Evolutionary conservation across 129 eudicot species (phyloP).

Genomic region (Lonicera japonica): DNA sequence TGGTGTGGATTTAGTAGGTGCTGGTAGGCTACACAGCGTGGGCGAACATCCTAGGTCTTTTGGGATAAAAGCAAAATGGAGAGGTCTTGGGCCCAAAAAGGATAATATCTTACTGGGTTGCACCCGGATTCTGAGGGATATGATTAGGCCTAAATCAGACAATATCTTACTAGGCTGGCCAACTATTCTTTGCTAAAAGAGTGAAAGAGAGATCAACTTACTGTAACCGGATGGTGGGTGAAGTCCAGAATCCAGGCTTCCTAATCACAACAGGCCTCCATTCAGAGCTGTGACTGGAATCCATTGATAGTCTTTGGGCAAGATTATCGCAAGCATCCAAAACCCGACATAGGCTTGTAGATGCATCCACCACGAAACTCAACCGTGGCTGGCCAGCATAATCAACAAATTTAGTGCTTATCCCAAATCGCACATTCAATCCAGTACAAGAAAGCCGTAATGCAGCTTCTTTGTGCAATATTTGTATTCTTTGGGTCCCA

Average conservation of each 20-base stretch:
- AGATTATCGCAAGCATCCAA: constrained; percentile 62
- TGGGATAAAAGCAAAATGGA: too few relatives aligned
- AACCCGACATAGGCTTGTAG: constrained; percentile 57
- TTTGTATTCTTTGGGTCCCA: constrained; percentile 63
- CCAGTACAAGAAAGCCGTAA: constrained; percentile 44
- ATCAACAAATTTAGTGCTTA: constrained; percentile 62
- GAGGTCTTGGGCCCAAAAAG: too few relatives aligned
- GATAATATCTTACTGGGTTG: too few relatives aligned
- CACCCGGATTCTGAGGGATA: too few relatives aligned
- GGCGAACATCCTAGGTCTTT: too few relatives aligned
- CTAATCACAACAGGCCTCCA: constrained; percentile 72
- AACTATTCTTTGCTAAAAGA: too few relatives aligned
- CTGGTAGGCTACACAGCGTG: too few relatives aligned
- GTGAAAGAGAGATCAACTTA: constrained; percentile 33
- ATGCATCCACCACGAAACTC: constrained; percentile 71
- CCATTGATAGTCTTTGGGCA: constrained; percentile 45
- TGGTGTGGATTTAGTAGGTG: too few relatives aligned
- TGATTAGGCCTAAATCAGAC: too few relatives aligned
- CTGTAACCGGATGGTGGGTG: constrained; percentile 81
- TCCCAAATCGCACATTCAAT: constrained; percentile 74
- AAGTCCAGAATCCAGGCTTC: constrained; percentile 57
- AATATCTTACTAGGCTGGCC: too few relatives aligned
- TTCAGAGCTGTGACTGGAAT: constrained; percentile 54
- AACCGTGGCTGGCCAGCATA: constrained; percentile 73
- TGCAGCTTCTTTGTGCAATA: constrained; percentile 41